These are phyloP conservation scores for Sphagnum tenellum DNA, from an alignment of 225 moss, liverwort and hornwort genomes.

Conservation along the genomic window DNA sequence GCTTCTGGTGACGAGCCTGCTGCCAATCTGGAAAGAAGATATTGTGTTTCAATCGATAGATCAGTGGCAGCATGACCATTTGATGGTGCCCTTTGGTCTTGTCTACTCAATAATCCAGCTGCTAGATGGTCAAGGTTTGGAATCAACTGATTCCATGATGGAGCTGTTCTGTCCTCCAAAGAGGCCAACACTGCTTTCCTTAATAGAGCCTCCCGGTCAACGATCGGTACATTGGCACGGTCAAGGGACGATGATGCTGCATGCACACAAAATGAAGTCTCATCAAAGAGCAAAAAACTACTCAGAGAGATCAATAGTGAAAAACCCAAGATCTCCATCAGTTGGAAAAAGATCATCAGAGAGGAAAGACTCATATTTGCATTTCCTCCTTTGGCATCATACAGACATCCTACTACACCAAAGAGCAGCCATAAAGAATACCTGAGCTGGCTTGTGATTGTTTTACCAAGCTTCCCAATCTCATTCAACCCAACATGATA, in stretches of 20 bases:
- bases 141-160: conserved; percentile 32
- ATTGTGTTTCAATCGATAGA: conserved; percentile 24
- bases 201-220: conserved; percentile 27
- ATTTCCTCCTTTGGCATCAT: too few relatives aligned
- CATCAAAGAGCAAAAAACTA: neutral
- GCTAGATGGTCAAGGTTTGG: conserved; percentile 17
- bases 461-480: too few relatives aligned
- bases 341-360: too few relatives aligned
- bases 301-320: too few relatives aligned
- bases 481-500: too few relatives aligned
- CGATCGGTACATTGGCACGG: conserved; percentile 14
- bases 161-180: conserved; percentile 39
- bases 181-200: conserved; percentile 32
- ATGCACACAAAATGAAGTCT: neutral
- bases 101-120: conserved; percentile 21
- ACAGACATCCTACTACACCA: too few relatives aligned
- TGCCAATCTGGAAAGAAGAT: conserved; percentile 33
- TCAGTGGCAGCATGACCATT: conserved; percentile 18
- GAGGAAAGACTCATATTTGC: too few relatives aligned
- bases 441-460: too few relatives aligned
- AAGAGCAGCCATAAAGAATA: too few relatives aligned
- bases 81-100: conserved; percentile 16
- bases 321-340: too few relatives aligned
- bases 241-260: conserved; percentile 26
- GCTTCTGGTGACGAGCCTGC: conserved; percentile 37